Base-by-base conservation (phyloP, 2,329 filamentous ascomycete genomes). In the Colletotrichum sp. region DNA sequence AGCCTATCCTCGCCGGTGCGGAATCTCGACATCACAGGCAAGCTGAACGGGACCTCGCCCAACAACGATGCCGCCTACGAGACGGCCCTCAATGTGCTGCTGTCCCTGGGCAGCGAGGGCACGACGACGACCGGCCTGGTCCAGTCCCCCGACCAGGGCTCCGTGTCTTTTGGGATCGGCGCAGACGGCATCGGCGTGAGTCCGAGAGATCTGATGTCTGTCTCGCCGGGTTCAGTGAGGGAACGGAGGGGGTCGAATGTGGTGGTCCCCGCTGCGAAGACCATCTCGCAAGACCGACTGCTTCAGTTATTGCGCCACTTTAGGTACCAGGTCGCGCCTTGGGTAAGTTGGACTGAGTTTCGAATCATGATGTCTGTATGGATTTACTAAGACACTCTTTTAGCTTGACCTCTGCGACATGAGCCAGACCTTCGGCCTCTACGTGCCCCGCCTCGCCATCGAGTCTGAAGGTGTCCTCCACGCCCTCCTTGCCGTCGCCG, bases 331-430 rank as follows among this genome's bases (percentile, higher is more conserved):
- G 82, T 88, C 36, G 86, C 87, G 8, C 84, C 86, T 25, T 88
- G 87, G 86, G 87, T 88, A 80, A 69, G 83, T 80, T 22, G 49
- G 7, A 22, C n/a, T 6, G 0, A 30, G 8, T 13, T 30, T 5
- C 7, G n/a, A 8, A 5, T 36, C 1, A 12, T 19, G 15, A 2
- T 15, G 16, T 7, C 9, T 49, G 39, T 44, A n/a, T 22, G 1
- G 12, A 3, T n/a, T 29, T 12, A 30, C 49, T 72, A 3, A 25
- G 5, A 72, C 25, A 1, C 0, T 2, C 12, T 3, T 2, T 6
- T 39, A 88, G 87, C 81, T 88, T 29, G 87, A 88, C 71, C 84
- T 87, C 6, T 86, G 83, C 59, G 87, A 88, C 55, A 78, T 84
- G 36, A 80, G 80, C 1, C 86, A 86, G 63, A 81, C 83, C 0